phyloP scores from a whole-genome alignment of 1,139 yeast species.

The Debaryomycetaceae sp. region DNA sequence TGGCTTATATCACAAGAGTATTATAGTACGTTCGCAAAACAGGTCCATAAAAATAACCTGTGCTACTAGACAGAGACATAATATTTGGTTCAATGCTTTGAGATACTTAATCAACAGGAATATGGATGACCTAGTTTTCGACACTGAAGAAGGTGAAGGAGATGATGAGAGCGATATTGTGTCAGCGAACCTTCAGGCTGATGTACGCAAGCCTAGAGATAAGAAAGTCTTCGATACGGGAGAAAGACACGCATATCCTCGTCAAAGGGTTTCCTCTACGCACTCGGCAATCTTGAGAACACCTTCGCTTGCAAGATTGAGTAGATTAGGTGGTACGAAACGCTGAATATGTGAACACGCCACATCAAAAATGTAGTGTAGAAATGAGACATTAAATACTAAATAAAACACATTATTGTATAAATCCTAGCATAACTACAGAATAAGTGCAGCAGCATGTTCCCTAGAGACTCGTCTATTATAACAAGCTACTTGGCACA shows the following conservation, averaged over 20 bases:
- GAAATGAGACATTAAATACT: not conserved
- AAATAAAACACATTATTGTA: not conserved
- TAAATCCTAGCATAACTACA: not conserved
- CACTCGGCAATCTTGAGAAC: slow-evolving; percentile 15
- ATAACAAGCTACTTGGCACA: too few relatives aligned
- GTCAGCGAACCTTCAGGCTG: slow-evolving; percentile 2
- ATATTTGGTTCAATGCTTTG: slow-evolving; percentile 86
- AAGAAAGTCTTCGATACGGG: slow-evolving; percentile 16
- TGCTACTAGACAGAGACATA: slow-evolving; percentile 83
- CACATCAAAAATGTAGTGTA: not conserved
- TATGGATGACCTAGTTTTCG: slow-evolving; percentile 56
- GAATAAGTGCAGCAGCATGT: too few relatives aligned
- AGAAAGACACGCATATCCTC: slow-evolving; percentile 32
- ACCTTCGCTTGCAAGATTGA: slow-evolving; percentile 18
- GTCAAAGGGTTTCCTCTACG: slow-evolving; percentile 25
- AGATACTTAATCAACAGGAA: slow-evolving; percentile 71
- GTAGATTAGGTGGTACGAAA: slow-evolving; percentile 22
- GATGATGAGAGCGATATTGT: slow-evolving; percentile 8
- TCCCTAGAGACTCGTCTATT: too few relatives aligned
- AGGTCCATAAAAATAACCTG: slow-evolving; percentile 78
- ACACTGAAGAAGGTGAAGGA: slow-evolving; percentile 24
- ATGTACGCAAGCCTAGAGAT: not conserved
- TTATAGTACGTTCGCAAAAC: slow-evolving; percentile 68
- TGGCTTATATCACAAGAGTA: slow-evolving; percentile 83
- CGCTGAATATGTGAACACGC: slow-evolving; percentile 8